A percentile compares a stretch with the other conserved stretches of the same genome.
Conservation (phyloP, 225 moss, liverwort and hornwort species). For the Asterella californica region DNA sequence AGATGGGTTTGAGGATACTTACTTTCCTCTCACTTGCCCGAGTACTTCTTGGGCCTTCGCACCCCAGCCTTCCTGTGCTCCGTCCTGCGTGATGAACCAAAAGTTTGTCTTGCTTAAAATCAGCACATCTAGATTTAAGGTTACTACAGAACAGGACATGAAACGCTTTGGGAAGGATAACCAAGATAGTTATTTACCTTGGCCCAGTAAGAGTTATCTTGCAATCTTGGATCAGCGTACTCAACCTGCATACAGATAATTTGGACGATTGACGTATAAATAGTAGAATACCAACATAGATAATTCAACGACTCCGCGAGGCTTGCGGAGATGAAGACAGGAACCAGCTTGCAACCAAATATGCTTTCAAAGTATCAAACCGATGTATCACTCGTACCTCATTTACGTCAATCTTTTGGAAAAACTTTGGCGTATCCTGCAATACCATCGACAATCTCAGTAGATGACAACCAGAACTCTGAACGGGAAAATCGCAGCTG, state of each 20-base stretch:
- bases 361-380: not conserved
- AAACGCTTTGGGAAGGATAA: not conserved
- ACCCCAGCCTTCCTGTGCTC: slow-evolving; percentile 92
- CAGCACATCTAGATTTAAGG: not conserved
- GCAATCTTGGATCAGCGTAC: slow-evolving; percentile 74
- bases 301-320: not conserved
- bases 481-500: not conserved
- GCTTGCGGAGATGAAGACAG: not conserved
- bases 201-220: slow-evolving; percentile 95
- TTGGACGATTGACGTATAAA: not conserved
- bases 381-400: slow-evolving; percentile 21
- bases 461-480: not conserved
- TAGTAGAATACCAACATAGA: not conserved
- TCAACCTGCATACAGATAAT: slow-evolving; percentile 47
- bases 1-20: slow-evolving; percentile 29
- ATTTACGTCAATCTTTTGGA: slow-evolving; percentile 37
- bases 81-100: slow-evolving; percentile 41
- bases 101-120: not conserved
- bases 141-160: not conserved
- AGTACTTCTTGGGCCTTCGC: slow-evolving; percentile 84
- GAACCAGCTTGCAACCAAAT: not conserved
- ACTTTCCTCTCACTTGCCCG: slow-evolving; percentile 88
- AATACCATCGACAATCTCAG: not conserved
- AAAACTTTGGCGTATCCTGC: slow-evolving; percentile 38
- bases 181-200: slow-evolving; percentile 51